These are phyloP conservation scores for Agroathelia rolfsii DNA, from an alignment of 1,284 basidiomycete genomes.

Conservation along the genomic window DNA sequence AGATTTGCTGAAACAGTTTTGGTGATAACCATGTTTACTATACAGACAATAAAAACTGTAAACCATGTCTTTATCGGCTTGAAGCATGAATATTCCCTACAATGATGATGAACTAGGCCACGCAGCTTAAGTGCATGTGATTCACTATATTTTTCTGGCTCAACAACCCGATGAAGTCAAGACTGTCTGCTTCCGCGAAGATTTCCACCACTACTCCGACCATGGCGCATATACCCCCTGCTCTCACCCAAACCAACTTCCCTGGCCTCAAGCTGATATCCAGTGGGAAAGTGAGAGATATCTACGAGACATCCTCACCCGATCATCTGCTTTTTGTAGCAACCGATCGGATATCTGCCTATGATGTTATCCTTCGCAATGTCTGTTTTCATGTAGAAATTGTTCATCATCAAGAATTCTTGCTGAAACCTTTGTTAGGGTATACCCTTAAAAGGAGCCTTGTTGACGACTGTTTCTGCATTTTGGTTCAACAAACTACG, in stretches of 20 bases:
- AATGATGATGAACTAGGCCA: conserved; percentile 1
- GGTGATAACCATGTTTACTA: conserved; percentile 6
- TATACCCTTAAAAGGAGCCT: conserved; percentile 87
- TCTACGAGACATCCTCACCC: conserved; percentile 66
- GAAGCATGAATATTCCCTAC: no score
- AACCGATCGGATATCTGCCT: conserved; percentile 93
- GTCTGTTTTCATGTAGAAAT: conserved; percentile 48
- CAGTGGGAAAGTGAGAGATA: conserved; percentile 88
- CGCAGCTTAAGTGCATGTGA: conserved; percentile 4
- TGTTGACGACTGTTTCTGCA: conserved; percentile 83
- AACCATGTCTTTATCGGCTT: no score
- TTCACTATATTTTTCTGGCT: not conserved
- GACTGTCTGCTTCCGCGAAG: no score
- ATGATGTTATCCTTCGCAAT: conserved; percentile 90
- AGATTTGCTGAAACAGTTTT: conserved; percentile 5
- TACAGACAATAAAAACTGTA: no score
- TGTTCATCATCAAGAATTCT: not conserved
- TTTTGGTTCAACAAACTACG: conserved; percentile 91
- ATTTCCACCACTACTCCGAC: not conserved
- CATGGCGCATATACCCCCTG: conserved; percentile 12
- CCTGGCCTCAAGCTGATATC: conserved; percentile 59
- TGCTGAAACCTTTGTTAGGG: conserved; percentile 42
- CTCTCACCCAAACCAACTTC: conserved; percentile 45
- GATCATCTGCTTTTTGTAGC: conserved; percentile 86
- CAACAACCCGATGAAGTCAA: conserved; percentile 35